phyloP scores from a whole-genome alignment of 768 basidiomycete species.

The Dentipellis sp. region DNA sequence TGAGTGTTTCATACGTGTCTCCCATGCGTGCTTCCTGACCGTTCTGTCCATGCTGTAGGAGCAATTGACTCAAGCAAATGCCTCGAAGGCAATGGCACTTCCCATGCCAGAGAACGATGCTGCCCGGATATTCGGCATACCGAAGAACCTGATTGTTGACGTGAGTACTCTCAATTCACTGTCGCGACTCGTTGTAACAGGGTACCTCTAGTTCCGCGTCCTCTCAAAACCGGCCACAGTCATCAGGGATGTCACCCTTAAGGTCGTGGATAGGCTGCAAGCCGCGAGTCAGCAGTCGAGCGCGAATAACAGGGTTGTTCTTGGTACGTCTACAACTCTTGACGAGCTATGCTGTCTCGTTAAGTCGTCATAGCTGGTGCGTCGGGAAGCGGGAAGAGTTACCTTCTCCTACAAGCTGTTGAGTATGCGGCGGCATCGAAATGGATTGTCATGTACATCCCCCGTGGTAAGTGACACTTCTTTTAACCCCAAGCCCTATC shows the following conservation, averaged over 20 bases:
- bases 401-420: slow-evolving; percentile 66
- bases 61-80: slow-evolving; percentile 4
- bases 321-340: slow-evolving; percentile 41
- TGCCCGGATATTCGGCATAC: slow-evolving; percentile 6
- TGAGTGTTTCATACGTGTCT: slow-evolving; percentile 17
- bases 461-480: slow-evolving; percentile 44
- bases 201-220: slow-evolving; percentile 45
- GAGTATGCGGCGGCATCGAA: slow-evolving; percentile 52
- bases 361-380: slow-evolving; percentile 46
- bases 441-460: slow-evolving; percentile 84
- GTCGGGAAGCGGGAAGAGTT: slow-evolving; percentile 75
- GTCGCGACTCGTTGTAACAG: not conserved
- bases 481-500: not conserved
- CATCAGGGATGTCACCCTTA: slow-evolving; percentile 57
- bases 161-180: not conserved
- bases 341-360: not conserved
- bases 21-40: no score
- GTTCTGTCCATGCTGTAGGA: not conserved
- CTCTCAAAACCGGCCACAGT: slow-evolving; percentile 67
- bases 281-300: slow-evolving; percentile 40
- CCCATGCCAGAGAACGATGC: slow-evolving; percentile 14
- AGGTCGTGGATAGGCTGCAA: slow-evolving; percentile 43
- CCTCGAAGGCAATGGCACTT: slow-evolving; percentile 8
- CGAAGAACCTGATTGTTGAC: slow-evolving; percentile 8
- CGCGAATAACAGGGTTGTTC: slow-evolving; percentile 41